phyloP scores from a whole-genome alignment of 176 grass and related monocot genomes.

The Zoysia japonica region DNA sequence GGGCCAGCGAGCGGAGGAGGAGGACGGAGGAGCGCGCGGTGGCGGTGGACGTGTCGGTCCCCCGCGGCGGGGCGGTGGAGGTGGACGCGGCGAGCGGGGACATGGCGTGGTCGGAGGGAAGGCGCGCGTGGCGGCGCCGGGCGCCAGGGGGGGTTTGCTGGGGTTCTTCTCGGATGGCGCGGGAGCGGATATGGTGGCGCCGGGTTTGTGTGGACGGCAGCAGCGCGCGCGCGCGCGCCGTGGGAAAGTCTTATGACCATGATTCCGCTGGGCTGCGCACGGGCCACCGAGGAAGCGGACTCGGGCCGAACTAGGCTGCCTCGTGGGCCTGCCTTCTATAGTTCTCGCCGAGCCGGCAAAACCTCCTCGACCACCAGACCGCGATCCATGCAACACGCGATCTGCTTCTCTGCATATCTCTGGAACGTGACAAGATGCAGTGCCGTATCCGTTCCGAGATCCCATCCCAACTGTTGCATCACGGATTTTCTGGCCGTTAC shows the following conservation, averaged over 20 bases:
- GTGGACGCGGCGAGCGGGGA: not conserved
- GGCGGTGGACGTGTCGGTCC: not conserved
- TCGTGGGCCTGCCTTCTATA: no score
- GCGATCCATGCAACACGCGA: not conserved
- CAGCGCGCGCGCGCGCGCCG: not conserved
- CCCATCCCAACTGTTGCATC: not conserved
- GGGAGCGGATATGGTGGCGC: not conserved
- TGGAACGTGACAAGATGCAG: no score
- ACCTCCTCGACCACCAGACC: no score
- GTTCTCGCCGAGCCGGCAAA: no score
- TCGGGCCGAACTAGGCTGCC: not conserved
- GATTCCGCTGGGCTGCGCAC: not conserved
- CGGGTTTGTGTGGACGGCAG: conserved; percentile 24
- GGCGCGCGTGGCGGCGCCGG: not conserved
- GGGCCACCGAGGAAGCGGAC: not conserved
- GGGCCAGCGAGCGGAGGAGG: conserved; percentile 70
- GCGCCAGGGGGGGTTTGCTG: not conserved
- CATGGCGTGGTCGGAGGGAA: conserved; percentile 9
- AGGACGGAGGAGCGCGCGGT: conserved; percentile 46
- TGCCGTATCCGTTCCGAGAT: not conserved
- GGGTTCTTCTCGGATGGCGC: not conserved
- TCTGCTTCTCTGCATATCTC: not conserved
- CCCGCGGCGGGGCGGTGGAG: conserved; percentile 7
- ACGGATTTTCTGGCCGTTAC: no score
- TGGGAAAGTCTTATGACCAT: no score